Evolutionary conservation across 78 protist genomes (phyloP), one percentile per base, ranked within the genome.

Genomic region (Dictyostelium capitatum): DNA sequence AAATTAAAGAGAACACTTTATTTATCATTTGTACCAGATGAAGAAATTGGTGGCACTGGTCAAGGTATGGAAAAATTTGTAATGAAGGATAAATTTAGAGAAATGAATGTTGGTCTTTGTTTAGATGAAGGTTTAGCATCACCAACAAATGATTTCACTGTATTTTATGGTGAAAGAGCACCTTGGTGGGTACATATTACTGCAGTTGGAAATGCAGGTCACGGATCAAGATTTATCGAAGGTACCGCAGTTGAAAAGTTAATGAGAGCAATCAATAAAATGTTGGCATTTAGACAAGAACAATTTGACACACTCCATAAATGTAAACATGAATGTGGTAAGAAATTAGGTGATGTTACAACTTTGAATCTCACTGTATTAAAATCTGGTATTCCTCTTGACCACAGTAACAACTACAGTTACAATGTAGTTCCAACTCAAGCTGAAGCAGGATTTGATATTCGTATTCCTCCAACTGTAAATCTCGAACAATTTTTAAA

Each of bases 41-140:
- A 97, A 64, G 99, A 97, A 53, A 77, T 97, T 72, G 99, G 99
- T 62, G 98, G 98, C 9, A 41, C 25, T 14, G 79, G 72, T 11
- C 32, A 84, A 48, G 99, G 98, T 47, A 92, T 94, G 96, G 82
- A 32, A 20, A 74, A 14, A 69, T 83, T 96, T n/a, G 65, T 97
- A n/a, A 6, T 56, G 10, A 56, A 14, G 8, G 72, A 54, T 2
- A 83, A n/a, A 48, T 95, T 95, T 14, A 83, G 64, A 67, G 46
- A 62, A 23, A 6, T 97, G 91, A 95, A 96, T 57, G 79, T 96
- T n/a, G 97, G 97, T 48, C 8, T 92, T 11, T 97, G 80, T 47
- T 43, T 97, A 30, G 98, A 96, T 79, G 98, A 97, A 67, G 97
- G 97, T 30, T 77, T 97, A 17, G 97, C 98, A 6, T 64, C 48